Evolutionary conservation across 495 filamentous ascomycete species (phyloP), one percentile per base, ranked within the genome.

Genomic region (Penicillium turbatum): DNA sequence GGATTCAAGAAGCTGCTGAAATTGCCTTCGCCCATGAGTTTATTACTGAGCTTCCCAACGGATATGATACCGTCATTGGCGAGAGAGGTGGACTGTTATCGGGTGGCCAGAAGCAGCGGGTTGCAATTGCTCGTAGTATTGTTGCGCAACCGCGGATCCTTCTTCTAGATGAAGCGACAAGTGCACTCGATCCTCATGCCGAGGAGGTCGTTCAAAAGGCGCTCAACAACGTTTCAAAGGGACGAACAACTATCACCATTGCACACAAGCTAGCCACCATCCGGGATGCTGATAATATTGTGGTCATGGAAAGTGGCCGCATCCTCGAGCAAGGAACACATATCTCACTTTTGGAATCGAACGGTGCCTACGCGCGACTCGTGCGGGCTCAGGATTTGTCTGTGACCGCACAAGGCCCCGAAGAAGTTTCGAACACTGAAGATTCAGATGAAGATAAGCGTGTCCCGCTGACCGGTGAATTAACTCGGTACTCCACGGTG

Each of bases 101-200:
- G 21, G 91, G 91, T 58, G 91, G 91, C n/a, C 91, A 96, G 70
- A 95, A 95, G 66, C 91, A 96, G 64, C 83, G 91, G 40, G 87
- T 95, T 61, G 79, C 79, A 6, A 84, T 85, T 60, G 90, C 91
- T 3, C 80, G 91, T 51, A 88, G 87, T n/a, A 85, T 96, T 31
- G 84, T 85, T 29, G 84, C 80, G 6, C 78, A 95, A 60, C 91
- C 91, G n/a, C 88, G 88, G 69, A 86, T 96, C 59, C 77, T 96
- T 1, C 75, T 96, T 0, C 81, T 96, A 3, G 91, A 96, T 57
- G 91, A 96, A 66, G 91, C 91, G 11, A 96, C 91, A 2, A 86
- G 82, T 26, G 89, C 88, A 3, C 77, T 96, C 5, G 91, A 96
- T 66, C 91, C 89, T 19, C 86, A 88, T 57, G 86, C 86, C 11